Evolutionary conservation across 768 basidiomycete genomes (phyloP), one percentile per base, ranked within the genome.

Genomic region (Amyloporia xantha): DNA sequence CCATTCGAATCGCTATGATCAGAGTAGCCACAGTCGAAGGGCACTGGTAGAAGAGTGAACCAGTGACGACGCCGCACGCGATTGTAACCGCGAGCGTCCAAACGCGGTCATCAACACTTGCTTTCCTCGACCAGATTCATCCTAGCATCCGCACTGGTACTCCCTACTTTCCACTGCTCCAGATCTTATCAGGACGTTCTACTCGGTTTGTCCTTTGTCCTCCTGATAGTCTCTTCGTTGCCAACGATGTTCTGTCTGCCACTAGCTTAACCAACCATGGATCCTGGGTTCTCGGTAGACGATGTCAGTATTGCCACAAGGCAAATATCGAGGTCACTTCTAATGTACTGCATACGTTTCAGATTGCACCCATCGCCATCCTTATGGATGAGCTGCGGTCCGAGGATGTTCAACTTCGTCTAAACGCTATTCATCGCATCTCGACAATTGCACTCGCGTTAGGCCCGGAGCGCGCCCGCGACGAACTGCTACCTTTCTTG

Each of bases 341-440:
- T 40, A 19, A 9, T 24, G n/a, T n/a, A 20, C 17, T 9, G n/a
- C 44, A 25, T 43, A 4, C 17, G 33, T 41, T 20, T 3, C 54
- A 91, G 84, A 85, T 93, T 71, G 87, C 90, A 41, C 92, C 92
- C 67, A 93, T 95, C 73, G 91, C 91, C 61, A 86, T 96, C 65
- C 79, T 96, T 48, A 93, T 96, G 86, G 95, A 98, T 73, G 95
- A 98, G 71, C 76, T 98, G 49, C 89, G 93, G 59, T 91, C 93
- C 44, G 96, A 99, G 65, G 96, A 99, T 69, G 94, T 97, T 45
- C 89, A 94, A 68, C 71, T 98, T 41, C 87, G 96, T 48, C 75
- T 99, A 63, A 94, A 95, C 58, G 94, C 96, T 52, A 94, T 99
- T 55, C 92, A 93, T 68, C 90, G 94, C 68, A 81, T 99, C 62